Base-by-base conservation (phyloP, 192 early-diverging fungal species). In the Phycomyces blakesleeanus region DNA sequence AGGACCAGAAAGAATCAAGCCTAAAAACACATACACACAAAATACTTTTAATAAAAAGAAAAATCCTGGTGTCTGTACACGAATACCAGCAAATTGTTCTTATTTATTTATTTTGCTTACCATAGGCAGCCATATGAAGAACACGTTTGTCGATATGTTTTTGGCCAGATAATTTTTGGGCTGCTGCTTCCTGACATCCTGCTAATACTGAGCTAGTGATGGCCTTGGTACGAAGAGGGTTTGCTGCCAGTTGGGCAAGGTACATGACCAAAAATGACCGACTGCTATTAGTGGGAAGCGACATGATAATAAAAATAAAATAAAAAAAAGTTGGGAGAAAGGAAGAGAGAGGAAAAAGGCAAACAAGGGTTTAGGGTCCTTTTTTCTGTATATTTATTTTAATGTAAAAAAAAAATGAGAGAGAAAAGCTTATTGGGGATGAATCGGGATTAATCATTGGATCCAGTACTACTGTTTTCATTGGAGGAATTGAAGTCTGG, bases 91-190 rank as follows among this genome's bases (percentile, higher is more conserved):
- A n/a, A n/a, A n/a, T n/a, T n/a, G n/a, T 12, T 42, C 12, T 41
- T 51, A 16, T 37, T 59, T 40, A 21, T 34, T 42, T 21, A 6
- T 39, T 47, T 9, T 52, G 6, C 62, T 49, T 72, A 85, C 85
- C 92, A 65, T 92, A 92, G 25, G 86, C 80, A 39, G 88, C 82
- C 87, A 96, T 93, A 74, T 93, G 86, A 42, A 89, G 75, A 51
- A 90, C 79, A 49, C 81, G 82, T 59, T 82, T 81, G 80, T 89
- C 82, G 42, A 74, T 58, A 3, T 67, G 57, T 66, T 81, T 80
- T 72, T 81, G 76, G n/a, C 85, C 83, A 11, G 85, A 82, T 50
- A 85, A 69, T 55, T 81, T 79, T 49, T 84, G 81, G 24, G 91
- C 91, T 15, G 87, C 81, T 59, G 87, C 74, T 64, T 95, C 93